These are phyloP conservation scores for Tricholoma flavovirens DNA, from an alignment of 768 basidiomycete species.

Conservation along the genomic window DNA sequence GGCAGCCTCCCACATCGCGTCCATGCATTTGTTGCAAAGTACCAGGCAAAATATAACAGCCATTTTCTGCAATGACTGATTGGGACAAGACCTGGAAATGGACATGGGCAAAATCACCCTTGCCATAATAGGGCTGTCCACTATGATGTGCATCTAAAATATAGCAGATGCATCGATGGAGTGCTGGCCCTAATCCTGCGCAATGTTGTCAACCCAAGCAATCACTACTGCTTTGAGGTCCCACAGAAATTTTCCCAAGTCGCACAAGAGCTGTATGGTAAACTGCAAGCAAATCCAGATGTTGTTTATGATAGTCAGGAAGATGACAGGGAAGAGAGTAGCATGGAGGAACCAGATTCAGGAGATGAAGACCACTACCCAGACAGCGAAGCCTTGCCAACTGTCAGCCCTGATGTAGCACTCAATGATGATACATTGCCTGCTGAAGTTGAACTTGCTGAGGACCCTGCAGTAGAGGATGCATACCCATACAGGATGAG, in stretches of 20 bases:
- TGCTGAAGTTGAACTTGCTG: too few relatives aligned
- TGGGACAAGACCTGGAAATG: conserved; percentile 7
- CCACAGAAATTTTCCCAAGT: not conserved
- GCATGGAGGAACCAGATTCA: too few relatives aligned
- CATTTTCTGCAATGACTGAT: conserved; percentile 8
- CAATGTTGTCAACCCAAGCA: not conserved
- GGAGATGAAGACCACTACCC: not conserved
- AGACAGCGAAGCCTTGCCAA: not conserved
- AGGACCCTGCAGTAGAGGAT: too few relatives aligned
- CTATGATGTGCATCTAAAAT: conserved; percentile 2
- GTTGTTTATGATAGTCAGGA: too few relatives aligned
- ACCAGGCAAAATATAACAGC: not conserved
- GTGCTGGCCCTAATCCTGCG: not conserved
- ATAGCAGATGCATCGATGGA: not conserved
- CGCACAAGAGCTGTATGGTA: not conserved
- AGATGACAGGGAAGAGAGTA: too few relatives aligned
- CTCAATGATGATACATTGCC: not conserved
- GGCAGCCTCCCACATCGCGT: not conserved
- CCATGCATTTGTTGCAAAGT: conserved; percentile 3
- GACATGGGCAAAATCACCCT: not conserved
- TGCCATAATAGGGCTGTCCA: conserved; percentile 4
- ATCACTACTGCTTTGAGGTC: not conserved
- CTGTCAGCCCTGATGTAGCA: not conserved
- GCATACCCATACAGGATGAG: too few relatives aligned
- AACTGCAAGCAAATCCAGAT: not conserved